Base-by-base conservation (phyloP, 1,284 basidiomycete species). In the Ceratobasidium sp. region DNA sequence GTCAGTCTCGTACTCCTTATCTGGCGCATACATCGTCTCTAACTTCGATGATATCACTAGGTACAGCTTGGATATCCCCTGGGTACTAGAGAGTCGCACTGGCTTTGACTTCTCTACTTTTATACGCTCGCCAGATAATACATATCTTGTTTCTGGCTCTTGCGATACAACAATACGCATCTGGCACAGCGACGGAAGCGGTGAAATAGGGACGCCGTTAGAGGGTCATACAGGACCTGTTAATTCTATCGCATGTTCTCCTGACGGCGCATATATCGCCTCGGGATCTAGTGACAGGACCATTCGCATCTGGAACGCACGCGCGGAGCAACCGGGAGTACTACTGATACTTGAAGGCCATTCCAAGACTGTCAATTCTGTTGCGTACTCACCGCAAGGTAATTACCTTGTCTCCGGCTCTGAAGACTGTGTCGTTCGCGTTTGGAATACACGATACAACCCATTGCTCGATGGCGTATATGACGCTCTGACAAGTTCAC, bases 81-180 rank as follows among this genome's bases (percentile, higher is more conserved):
- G 26, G 5, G 15, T n/a, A n/a, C n/a, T n/a, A n/a, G n/a, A n/a
- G n/a, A n/a, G n/a, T n/a, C n/a, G n/a, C n/a, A n/a, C n/a, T n/a
- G n/a, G n/a, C n/a, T n/a, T n/a, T n/a, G n/a, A n/a, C n/a, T n/a
- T n/a, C n/a, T n/a, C n/a, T n/a, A n/a, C n/a, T n/a, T n/a, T n/a
- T n/a, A n/a, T n/a, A 3, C 15, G 10, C 47, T 77, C 76, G 28
- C 68, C 66, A 26, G 77, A 78, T 73, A 63, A 77, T 37, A 53
- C 23, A 33, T 28, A 23, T 23, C 23, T 78, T 23, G 66, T 64
- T 8, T 77, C 76, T 17, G 76, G 76, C 13, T 77, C 77, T 8
- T 11, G 49, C 8, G 77, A 78, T 54, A 20, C 31, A 23, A 77
- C 76, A 6, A 53, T 78, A 15, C 67, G 76, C 4, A 17, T 78